These are phyloP conservation scores for Fusarium udum DNA, from an alignment of 2,329 filamentous ascomycete species.

Conservation along the genomic window DNA sequence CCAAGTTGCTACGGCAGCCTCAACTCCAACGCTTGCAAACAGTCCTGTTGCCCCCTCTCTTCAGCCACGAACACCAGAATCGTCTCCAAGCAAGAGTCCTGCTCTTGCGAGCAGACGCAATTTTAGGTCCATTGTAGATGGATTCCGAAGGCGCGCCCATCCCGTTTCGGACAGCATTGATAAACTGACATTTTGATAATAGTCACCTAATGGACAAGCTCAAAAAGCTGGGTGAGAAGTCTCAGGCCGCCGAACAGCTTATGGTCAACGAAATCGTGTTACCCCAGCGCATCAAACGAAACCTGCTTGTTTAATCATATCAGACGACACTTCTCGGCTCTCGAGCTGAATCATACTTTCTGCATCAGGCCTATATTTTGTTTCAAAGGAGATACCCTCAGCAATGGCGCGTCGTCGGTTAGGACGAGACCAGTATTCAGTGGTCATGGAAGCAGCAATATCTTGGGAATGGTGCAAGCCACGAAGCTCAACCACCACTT, in stretches of 20 bases:
- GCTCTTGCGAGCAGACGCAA: constrained; percentile 25
- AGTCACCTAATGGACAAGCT: constrained; percentile 68
- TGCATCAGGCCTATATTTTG: constrained; percentile 3
- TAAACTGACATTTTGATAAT: constrained; percentile 45
- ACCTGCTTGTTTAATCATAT: constrained; percentile 37
- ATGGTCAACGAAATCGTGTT: constrained; percentile 47
- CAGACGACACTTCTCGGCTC: background rate
- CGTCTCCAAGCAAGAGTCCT: constrained; percentile 11
- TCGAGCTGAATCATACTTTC: background rate
- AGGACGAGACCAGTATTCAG: background rate
- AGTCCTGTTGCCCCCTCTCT: constrained; percentile 1
- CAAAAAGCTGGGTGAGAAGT: constrained; percentile 55
- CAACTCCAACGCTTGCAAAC: constrained; percentile 5
- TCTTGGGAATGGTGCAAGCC: background rate
- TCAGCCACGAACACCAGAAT: background rate
- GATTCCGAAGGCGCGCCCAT: constrained; percentile 42
- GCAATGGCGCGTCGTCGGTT: constrained; percentile 22
- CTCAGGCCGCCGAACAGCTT: constrained; percentile 46
- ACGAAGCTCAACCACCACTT: background rate
- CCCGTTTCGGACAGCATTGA: constrained; percentile 43
- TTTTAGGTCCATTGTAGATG: constrained; percentile 41
- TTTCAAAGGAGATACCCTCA: constrained; percentile 30
- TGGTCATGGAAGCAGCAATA: background rate
- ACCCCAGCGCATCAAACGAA: constrained; percentile 58
- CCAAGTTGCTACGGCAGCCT: background rate